Evolutionary conservation across 768 basidiomycete species (phyloP), one percentile per base, ranked within the genome.

Genomic region (Lactarius deliciosus): DNA sequence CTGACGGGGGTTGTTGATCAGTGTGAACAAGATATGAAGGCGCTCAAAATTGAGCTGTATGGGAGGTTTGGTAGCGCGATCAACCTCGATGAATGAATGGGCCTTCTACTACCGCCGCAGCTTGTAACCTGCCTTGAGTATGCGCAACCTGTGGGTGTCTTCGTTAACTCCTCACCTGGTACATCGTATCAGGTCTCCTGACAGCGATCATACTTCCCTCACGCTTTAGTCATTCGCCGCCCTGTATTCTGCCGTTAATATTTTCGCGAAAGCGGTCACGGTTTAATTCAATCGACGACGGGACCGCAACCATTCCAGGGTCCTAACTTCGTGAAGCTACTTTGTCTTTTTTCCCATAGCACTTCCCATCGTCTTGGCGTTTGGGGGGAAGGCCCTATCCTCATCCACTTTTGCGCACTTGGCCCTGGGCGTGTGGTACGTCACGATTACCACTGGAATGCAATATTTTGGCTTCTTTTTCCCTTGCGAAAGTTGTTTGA

Each of bases 51-150:
- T 50, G 74, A 80, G 0, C 74, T 95, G 63, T 97, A 97, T 73
- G 92, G 91, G 32, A 96, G 95, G 77, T 98, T 98, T 74, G 95
- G 95, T 22, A 86, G 83, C 50, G 90, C 94, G 45, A 96, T 96
- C 77, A 97, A 97, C 76, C 84, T 97, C 56, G 94, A 96, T 75
- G 92, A 91, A 74, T 90, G 72, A 74, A 54, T 56, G 57, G 34
- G 22, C 45, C 18, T 45, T 53, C 36, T 41, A 15, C 28, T 40
- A 20, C 59, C 18, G 13, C 43, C 30, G 28, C n/a, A n/a, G 38
- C 16, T 50, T 34, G 28, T 61, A n/a, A 22, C 22, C n/a, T 53
- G 50, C 50, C 25, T 25, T 41, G 36, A 41, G 25, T 41, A 36
- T 57, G 56, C 43, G 43, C 16, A 47, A 43, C 41, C 38, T 11